Evolutionary conservation across 2,329 filamentous ascomycete species (phyloP).

Genomic region (Cladophialophora immunda): DNA sequence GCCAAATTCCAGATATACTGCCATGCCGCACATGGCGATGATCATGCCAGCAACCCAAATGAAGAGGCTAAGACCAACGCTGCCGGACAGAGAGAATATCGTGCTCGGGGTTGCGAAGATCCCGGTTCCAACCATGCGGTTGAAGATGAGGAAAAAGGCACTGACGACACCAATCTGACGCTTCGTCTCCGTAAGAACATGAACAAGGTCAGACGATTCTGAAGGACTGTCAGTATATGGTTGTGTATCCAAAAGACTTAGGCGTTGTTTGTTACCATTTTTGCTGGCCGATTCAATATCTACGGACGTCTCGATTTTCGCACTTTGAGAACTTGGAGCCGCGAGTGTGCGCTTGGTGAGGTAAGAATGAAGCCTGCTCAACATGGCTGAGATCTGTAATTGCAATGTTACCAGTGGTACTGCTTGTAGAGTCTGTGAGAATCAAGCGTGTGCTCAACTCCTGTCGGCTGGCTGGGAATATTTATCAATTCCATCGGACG

Average conservation of each 20-base stretch:
- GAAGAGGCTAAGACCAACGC: constrained; percentile 62
- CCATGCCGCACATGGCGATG: constrained; percentile 57
- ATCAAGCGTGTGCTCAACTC: neutral
- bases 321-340: neutral
- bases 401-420: neutral
- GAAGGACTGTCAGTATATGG: constrained; percentile 3
- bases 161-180: constrained; percentile 49
- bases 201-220: constrained; percentile 8
- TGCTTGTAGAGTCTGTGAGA: neutral
- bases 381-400: neutral
- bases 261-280: constrained; percentile 4
- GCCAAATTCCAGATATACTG: constrained; percentile 59
- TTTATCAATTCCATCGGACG: neutral
- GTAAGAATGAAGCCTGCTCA: constrained; percentile 3
- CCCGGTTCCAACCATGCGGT: constrained; percentile 55
- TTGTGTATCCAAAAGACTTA: neutral
- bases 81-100: constrained; percentile 64
- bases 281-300: neutral
- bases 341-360: neutral
- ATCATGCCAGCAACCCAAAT: constrained; percentile 63
- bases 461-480: neutral
- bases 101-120: constrained; percentile 66
- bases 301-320: neutral
- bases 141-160: constrained; percentile 59
- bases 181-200: constrained; percentile 24